Evolutionary conservation across 257 asterid genomes (phyloP).

Genomic region (Ajuga chamaepitys): DNA sequence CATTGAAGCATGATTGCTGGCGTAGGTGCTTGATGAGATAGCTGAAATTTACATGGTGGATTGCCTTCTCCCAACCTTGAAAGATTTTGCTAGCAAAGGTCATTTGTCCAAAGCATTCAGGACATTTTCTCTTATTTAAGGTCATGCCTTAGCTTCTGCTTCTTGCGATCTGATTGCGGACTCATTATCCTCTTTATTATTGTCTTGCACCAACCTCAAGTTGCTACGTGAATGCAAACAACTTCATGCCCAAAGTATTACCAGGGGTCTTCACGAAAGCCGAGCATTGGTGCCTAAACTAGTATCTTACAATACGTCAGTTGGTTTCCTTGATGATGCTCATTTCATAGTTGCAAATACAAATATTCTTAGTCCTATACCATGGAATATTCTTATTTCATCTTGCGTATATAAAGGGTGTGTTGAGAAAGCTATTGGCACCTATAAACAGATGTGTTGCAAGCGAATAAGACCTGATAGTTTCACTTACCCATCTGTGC

Average conservation of each 20-base stretch:
- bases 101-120: slow-evolving; percentile 52
- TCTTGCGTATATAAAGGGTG: slow-evolving; percentile 45
- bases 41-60: slow-evolving; percentile 43
- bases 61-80: slow-evolving; percentile 43
- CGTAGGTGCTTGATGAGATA: slow-evolving; percentile 12
- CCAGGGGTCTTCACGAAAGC: slow-evolving; percentile 48
- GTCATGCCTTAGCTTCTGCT: slow-evolving; percentile 31
- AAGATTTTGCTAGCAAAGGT: slow-evolving; percentile 52
- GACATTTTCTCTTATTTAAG: slow-evolving; percentile 41
- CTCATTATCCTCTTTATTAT: slow-evolving; percentile 53
- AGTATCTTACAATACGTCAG: slow-evolving; percentile 46
- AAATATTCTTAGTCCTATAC: slow-evolving; percentile 43
- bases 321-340: slow-evolving; percentile 41
- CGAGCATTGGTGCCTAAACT: slow-evolving; percentile 51
- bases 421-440: slow-evolving; percentile 38
- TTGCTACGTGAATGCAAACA: slow-evolving; percentile 56
- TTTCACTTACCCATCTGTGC: slow-evolving; percentile 74
- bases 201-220: slow-evolving; percentile 45
- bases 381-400: slow-evolving; percentile 78
- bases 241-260: slow-evolving; percentile 59
- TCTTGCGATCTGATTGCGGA: slow-evolving; percentile 37
- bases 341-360: slow-evolving; percentile 37
- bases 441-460: slow-evolving; percentile 48
- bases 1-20: slow-evolving; percentile 14
- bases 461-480: slow-evolving; percentile 50